A percentile compares a stretch with the other conserved stretches of the same genome.
These are phyloP conservation scores for Lachancea lanzarotensis DNA, from an alignment of 805 yeast species.

Conservation along the genomic window DNA sequence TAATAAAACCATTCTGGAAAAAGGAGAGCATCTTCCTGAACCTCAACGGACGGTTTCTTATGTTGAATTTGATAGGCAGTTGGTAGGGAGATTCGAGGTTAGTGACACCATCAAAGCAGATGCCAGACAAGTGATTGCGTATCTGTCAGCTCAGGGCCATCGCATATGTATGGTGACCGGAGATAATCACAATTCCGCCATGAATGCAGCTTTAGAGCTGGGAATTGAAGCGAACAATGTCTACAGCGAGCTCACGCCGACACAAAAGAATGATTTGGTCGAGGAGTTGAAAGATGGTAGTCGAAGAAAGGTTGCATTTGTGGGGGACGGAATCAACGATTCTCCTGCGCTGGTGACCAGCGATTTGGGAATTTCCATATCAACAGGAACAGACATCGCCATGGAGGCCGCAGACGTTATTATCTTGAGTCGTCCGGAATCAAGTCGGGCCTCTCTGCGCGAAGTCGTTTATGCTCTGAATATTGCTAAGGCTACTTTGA, in stretches of 20 bases:
- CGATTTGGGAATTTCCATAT: conserved; percentile 84
- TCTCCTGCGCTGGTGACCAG: conserved; percentile 92
- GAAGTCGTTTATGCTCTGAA: conserved; percentile 59
- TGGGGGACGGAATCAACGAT: conserved; percentile 97
- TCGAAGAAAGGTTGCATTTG: conserved; percentile 58
- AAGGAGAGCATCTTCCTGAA: conserved; percentile 4
- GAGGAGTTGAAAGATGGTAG: conserved; percentile 44
- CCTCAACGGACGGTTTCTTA: conserved; percentile 25
- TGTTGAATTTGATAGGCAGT: conserved; percentile 51
- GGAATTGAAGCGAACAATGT: conserved; percentile 61
- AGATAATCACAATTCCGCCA: conserved; percentile 61
- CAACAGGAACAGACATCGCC: conserved; percentile 93
- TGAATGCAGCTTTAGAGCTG: conserved; percentile 54
- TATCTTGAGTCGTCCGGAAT: conserved; percentile 41
- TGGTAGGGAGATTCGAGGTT: conserved; percentile 61
- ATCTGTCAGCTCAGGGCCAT: conserved; percentile 46
- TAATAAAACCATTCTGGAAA: conserved; percentile 37
- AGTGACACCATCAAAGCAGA: conserved; percentile 63
- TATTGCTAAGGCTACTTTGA: conserved; percentile 63
- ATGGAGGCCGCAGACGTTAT: conserved; percentile 96
- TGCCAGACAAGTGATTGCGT: conserved; percentile 52
- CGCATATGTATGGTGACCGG: conserved; percentile 87
- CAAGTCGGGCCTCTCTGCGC: conserved; percentile 27
- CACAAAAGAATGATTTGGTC: conserved; percentile 66
- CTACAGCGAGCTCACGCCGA: conserved; percentile 71